Base-by-base conservation (phyloP, 1,139 yeast genomes). In the Pichia sp. region DNA sequence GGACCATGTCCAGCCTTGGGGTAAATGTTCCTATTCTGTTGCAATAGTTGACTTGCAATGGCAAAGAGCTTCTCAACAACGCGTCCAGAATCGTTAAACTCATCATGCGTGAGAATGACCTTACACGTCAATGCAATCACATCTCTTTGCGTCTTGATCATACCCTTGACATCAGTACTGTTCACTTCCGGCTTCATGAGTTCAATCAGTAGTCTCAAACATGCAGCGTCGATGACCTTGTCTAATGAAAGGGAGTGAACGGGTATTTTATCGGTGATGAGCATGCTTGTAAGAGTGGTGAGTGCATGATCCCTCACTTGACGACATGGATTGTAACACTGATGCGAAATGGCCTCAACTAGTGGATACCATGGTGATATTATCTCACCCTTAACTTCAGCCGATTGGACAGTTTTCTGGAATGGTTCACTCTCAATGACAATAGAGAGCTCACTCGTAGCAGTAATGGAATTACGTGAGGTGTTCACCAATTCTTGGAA, bases 311-410 rank as follows among this genome's bases (percentile, higher is more conserved):
- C 60, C 31, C 96, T 66, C 11, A 87, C 66, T 52, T 82, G 87
- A 25, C 85, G 68, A 54, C 94, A 84, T 9, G 94, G 94, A 50
- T 86, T 87, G 55, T 83, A 72, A 54, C 96, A 84, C 58, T 87
- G 96, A 49, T 82, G 88, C 0, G 93, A 86, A 40, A 87, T 66
- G 0, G 93, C 91, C 53, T 84, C 91, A 22, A 80, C 63, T 41
- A 80, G 60, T 1, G 88, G 79, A 46, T 77, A 74, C 40, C 73
- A 62, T 20, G 55, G 46, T 25, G 49, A 35, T 2, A 37, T 20
- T 5, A 30, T 26, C 22, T 41, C 39, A 36, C 41, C 35, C 18
- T 35, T 32, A 1, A 30, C 40, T 6, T 34, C 19, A 4, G 41
- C 35, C 2, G 35, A 35, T 11, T 61, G 48, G n/a, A 63, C 64